phyloP scores from a whole-genome alignment of 768 basidiomycete genomes.

The Termitomyces sp. region DNA sequence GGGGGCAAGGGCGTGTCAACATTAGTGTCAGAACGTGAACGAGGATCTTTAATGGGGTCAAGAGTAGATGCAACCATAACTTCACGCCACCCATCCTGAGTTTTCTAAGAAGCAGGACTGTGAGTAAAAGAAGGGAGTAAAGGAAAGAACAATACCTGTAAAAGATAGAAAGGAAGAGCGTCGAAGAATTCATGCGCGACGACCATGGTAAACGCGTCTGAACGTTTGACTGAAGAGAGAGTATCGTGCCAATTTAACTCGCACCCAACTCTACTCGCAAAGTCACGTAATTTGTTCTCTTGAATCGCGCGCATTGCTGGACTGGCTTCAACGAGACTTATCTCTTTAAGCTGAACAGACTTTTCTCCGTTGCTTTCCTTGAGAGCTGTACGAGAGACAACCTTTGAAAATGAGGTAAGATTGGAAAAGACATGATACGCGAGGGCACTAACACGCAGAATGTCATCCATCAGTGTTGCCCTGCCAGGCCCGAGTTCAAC shows the following conservation, averaged over 20 bases:
- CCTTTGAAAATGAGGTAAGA: constrained; percentile 26
- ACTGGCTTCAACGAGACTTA: constrained; percentile 84
- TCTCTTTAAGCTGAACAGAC: constrained; percentile 29
- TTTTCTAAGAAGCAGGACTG: constrained; percentile 45
- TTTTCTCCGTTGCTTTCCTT: constrained; percentile 12
- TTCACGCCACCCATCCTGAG: constrained; percentile 78
- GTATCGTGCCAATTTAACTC: constrained; percentile 66
- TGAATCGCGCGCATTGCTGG: constrained; percentile 60
- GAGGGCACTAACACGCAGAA: constrained; percentile 61
- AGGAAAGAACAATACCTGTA: constrained; percentile 52
- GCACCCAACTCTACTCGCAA: constrained; percentile 25
- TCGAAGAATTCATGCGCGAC: constrained; percentile 98
- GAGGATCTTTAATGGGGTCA: constrained; percentile 14
- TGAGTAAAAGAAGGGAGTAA: not conserved
- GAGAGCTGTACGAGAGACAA: constrained; percentile 41
- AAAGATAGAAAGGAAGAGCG: constrained; percentile 85
- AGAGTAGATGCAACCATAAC: constrained; percentile 57
- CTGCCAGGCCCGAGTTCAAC: constrained; percentile 93
- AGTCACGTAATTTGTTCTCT: constrained; percentile 36
- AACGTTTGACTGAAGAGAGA: constrained; percentile 56
- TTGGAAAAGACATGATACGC: not conserved
- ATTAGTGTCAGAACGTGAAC: constrained; percentile 1
- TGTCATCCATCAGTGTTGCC: constrained; percentile 88
- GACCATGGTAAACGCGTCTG: constrained; percentile 68
- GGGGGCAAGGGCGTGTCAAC: not conserved